Evolutionary conservation across 352 stramenopile genomes (phyloP), one percentile per base, ranked within the genome.

Genomic region (Globisporangium middletonii): DNA sequence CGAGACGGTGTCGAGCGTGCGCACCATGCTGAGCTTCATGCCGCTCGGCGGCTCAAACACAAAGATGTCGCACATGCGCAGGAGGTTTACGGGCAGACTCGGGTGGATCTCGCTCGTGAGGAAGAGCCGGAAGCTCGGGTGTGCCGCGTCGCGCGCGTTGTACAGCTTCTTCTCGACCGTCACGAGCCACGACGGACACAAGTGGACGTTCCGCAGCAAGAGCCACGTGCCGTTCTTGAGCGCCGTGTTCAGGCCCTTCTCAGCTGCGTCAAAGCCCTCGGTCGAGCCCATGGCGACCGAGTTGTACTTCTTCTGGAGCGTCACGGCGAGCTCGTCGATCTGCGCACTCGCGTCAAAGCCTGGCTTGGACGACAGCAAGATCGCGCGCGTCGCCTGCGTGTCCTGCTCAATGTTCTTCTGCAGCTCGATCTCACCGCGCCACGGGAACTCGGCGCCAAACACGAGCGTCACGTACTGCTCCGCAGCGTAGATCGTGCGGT

Each of bases 121-220:
- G 69, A 99, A 99, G 15, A 98, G 65, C 4, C 87, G 79, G 57
- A 96, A 96, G 62, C 77, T 79, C 4, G 74, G 73, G 45, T 95
- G 77, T 16, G 76, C 77, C 43, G 65, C 79, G 13, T 91, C 81
- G 13, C 83, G 83, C 12, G 80, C 77, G 44, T 86, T 92, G 65
- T 96, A 96, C 2, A 99, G 77, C 68, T 95, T 98, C 73, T 99
- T 99, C 62, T 99, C 97, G 18, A 99, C 81, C 18, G 79, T 88
- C 23, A 88, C 82, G 9, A 99, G 83, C 97, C 97, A 99, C 41
- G 88, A 93, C n/a, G 94, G 85, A 61, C 96, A 99, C 44, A 99
- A 72, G 70, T 99, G 98, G 26, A 98, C 92, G 79, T 99, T 99
- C 43, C 98, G 97, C 57, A 99, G 75, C 67, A 99, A 81, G 12